phyloP scores from a whole-genome alignment of 257 asterid species.

The Ajuga chamaepitys region DNA sequence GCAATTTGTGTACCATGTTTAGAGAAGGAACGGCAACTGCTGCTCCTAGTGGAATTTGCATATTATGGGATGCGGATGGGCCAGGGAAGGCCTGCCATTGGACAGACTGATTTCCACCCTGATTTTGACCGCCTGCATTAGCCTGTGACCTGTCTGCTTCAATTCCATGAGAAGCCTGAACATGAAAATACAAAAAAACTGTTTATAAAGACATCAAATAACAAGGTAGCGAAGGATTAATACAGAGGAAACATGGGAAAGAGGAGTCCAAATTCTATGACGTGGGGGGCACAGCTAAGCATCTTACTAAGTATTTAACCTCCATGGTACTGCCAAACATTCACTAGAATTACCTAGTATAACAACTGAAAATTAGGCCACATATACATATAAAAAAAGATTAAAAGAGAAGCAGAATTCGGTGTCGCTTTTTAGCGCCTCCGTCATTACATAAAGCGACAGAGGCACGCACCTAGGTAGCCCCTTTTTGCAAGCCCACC shows the following conservation, averaged over 20 bases:
- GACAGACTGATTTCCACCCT: constrained; percentile 44
- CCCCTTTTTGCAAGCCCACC: too few species aligned
- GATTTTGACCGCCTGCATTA: constrained; percentile 45
- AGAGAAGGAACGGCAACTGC: constrained; percentile 59
- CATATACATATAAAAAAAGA: too few species aligned
- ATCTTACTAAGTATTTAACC: neutral
- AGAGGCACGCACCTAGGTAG: too few species aligned
- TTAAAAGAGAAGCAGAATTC: too few species aligned
- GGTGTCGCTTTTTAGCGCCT: too few species aligned
- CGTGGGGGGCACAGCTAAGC: neutral
- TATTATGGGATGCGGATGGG: constrained; percentile 41
- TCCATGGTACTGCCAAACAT: neutral
- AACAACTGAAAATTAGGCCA: neutral
- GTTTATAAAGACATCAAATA: neutral
- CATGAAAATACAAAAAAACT: neutral
- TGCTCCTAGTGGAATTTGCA: constrained; percentile 67
- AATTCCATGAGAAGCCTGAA: constrained; percentile 48
- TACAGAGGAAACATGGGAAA: neutral
- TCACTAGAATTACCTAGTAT: neutral
- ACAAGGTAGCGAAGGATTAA: neutral
- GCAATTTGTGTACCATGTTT: constrained; percentile 40
- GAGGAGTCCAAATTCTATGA: neutral
- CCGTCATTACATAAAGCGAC: too few species aligned
- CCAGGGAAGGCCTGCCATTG: constrained; percentile 49
- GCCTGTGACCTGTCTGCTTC: constrained; percentile 45